These are phyloP conservation scores for Botrytis porri DNA, from an alignment of 2,329 filamentous ascomycete genomes.

Conservation along the genomic window DNA sequence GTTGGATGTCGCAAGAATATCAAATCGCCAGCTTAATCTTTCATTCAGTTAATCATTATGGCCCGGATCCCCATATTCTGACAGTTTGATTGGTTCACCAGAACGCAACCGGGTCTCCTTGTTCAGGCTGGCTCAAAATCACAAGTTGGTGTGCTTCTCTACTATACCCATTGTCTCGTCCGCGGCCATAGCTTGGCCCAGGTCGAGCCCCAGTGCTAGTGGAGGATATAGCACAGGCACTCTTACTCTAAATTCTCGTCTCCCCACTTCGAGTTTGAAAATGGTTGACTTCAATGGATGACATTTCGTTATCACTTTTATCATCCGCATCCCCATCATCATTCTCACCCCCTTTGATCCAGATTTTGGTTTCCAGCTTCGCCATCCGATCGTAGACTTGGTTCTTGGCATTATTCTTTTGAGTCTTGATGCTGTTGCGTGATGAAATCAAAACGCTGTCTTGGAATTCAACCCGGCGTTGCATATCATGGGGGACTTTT, in stretches of 20 bases:
- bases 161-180: accelerated
- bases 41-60: neutral
- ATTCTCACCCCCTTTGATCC: neutral
- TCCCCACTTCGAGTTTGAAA: neutral
- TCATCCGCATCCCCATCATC: neutral
- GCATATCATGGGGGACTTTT: neutral
- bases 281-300: neutral
- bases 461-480: neutral
- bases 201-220: too few species aligned
- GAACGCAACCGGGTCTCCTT: neutral
- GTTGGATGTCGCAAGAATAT: neutral
- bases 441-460: neutral
- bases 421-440: neutral
- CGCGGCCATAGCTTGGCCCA: accelerated
- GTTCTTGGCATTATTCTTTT: neutral
- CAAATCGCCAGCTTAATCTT: neutral
- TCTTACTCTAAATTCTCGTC: accelerated
- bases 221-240: accelerated
- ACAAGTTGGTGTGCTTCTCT: neutral
- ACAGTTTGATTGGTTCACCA: neutral
- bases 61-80: neutral
- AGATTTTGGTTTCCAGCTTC: neutral
- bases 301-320: neutral
- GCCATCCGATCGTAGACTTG: neutral
- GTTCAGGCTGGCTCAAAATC: neutral